phyloP scores from a whole-genome alignment of 106 monocot species.

The Platanthera zijinensis region DNA sequence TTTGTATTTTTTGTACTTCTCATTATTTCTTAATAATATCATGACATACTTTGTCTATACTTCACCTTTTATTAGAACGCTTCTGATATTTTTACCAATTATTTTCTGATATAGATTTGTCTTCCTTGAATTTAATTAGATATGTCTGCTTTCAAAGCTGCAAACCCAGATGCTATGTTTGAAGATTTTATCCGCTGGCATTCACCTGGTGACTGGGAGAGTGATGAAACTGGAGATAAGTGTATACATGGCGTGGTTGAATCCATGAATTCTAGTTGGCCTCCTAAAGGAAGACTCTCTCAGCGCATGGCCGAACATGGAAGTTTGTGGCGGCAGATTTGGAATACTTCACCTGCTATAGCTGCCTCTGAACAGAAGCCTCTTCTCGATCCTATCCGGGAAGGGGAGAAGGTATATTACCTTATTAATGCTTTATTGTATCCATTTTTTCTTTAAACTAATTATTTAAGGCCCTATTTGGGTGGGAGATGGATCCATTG shows the following conservation, averaged over 20 bases:
- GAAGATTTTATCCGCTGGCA: slow-evolving; percentile 99
- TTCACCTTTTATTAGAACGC: background rate
- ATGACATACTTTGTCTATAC: background rate
- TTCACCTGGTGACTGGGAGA: slow-evolving; percentile 94
- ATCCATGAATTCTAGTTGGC: slow-evolving; percentile 36
- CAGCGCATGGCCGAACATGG: slow-evolving; percentile 87
- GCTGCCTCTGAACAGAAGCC: slow-evolving; percentile 72
- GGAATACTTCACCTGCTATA: slow-evolving; percentile 76
- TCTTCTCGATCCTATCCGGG: slow-evolving; percentile 77
- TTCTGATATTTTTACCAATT: background rate
- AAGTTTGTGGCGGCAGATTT: slow-evolving; percentile 77
- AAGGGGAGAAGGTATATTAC: slow-evolving; percentile 80
- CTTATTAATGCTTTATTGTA: background rate
- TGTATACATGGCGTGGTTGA: slow-evolving; percentile 5
- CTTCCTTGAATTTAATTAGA: slow-evolving; percentile 26
- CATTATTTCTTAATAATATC: background rate
- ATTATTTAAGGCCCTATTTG: background rate
- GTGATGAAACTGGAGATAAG: slow-evolving; percentile 29
- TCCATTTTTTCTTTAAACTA: background rate
- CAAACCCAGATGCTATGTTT: slow-evolving; percentile 93
- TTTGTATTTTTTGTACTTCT: background rate
- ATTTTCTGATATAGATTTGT: background rate
- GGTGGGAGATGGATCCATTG: too few species aligned
- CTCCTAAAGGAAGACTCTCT: slow-evolving; percentile 79
- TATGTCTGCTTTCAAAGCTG: slow-evolving; percentile 99